Evolutionary conservation across 176 grass and related monocot genomes (phyloP), one percentile per base, ranked within the genome.

Genomic region (Typha latifolia): DNA sequence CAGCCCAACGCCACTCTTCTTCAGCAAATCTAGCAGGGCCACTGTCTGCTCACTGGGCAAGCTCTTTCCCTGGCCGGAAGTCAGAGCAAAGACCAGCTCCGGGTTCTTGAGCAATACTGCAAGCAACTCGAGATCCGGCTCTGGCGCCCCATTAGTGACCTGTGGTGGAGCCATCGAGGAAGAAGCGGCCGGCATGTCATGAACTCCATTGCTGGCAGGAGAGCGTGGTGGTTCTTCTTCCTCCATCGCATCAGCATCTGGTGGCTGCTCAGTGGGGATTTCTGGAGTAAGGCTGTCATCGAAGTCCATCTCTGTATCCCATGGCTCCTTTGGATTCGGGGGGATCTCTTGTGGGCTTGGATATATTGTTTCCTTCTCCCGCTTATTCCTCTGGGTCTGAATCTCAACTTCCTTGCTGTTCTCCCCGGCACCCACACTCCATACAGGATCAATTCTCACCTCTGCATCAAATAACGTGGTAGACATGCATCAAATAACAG

Each of bases 51-150:
- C 89, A 15, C 49, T 84, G 12, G 81, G 61, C 31, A 93, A 32
- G 29, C 34, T 80, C 22, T 69, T 75, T 12, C 68, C 76, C 49
- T 87, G 72, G 31, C 75, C 85, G 14, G 85, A 90, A 47, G 94
- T 93, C 63, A 99, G 62, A 52, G 94, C 94, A 82, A 99, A 93
- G 2, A 99, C 94, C 49, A 99, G 77, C 66, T 99, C 83, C 0
- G 94, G 94, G 72, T 99, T 99, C 71, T 87, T 93, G 23, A 99
- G 82, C 71, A 99, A 76, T 73, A 99, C 89, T 0, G 89, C 84
- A 48, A 99, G 89, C 68, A 99, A 80, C 79, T 93, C 94, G 48
- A 90, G 78, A 75, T 99, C 94, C 2, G 94, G 79, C 37, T 82
- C 84, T 26, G 70, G 14, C 20, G 49, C 50, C 57, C 49, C 66